Evolutionary conservation across 202 grass and related monocot species (phyloP).

Genomic region (Brachypodium distachyon): DNA sequence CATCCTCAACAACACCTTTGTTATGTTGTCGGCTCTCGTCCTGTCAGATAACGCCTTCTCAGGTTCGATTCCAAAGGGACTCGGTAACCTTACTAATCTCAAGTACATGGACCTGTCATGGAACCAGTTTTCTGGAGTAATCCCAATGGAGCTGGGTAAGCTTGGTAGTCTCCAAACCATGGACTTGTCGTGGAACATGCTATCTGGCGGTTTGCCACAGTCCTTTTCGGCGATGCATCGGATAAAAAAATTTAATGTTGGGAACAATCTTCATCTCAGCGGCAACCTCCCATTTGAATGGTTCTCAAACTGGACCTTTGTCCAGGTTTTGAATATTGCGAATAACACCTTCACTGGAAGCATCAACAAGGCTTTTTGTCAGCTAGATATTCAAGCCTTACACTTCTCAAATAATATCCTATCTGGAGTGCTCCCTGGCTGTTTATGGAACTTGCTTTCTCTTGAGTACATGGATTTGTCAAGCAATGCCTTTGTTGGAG

Average conservation of each 20-base stretch:
- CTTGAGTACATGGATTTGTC: not conserved
- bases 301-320: not conserved
- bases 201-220: not conserved
- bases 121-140: not conserved
- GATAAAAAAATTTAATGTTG: fast-evolving
- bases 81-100: not conserved
- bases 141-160: not conserved
- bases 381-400: not conserved
- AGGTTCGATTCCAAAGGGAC: not conserved
- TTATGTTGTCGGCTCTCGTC: not conserved
- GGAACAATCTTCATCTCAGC: not conserved
- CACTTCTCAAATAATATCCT: slow-evolving; percentile 29
- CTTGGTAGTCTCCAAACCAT: fast-evolving
- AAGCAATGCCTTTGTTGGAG: not conserved
- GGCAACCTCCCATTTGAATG: not conserved
- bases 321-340: not conserved
- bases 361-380: not conserved
- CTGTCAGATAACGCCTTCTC: not conserved
- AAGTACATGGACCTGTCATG: not conserved
- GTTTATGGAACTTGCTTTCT: not conserved
- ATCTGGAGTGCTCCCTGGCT: slow-evolving; percentile 4
- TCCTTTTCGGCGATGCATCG: not conserved
- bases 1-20: not conserved
- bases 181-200: not conserved
- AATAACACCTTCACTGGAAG: not conserved